A percentile compares a stretch with the other conserved stretches of the same genome.
Conservation (phyloP, 208 protist genomes). For the Crithidia brevicula region DNA sequence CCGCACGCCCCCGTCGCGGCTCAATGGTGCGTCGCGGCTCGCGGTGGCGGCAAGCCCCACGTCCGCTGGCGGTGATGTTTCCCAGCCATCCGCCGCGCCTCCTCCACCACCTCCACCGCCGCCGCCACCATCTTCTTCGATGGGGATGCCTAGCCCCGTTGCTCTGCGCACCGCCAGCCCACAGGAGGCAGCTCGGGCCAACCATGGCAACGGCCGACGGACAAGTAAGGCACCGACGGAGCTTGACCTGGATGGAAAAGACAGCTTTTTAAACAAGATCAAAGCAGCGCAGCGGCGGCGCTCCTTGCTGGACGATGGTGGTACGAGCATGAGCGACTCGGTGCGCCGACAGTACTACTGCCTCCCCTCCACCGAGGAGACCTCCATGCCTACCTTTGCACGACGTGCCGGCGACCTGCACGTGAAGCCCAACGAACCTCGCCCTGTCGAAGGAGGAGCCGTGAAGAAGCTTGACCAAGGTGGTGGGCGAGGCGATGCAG, state of each 20-base stretch:
- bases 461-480: too few relatives aligned
- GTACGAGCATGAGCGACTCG: not conserved
- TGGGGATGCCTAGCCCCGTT: not conserved
- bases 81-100: not conserved
- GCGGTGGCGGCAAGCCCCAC: not conserved
- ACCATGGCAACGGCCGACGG: not conserved
- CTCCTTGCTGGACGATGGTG: slow-evolving; percentile 7
- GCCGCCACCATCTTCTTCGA: not conserved
- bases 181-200: not conserved
- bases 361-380: not conserved
- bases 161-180: not conserved
- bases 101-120: not conserved
- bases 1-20: not conserved
- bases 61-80: not conserved
- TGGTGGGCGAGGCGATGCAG: too few relatives aligned
- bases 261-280: not conserved
- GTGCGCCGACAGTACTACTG: slow-evolving; percentile 13
- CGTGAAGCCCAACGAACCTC: not conserved
- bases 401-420: slow-evolving; percentile 3
- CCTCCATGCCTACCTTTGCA: slow-evolving; percentile 1
- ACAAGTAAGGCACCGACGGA: too few relatives aligned
- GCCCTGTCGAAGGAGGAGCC: not conserved
- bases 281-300: not conserved
- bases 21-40: not conserved
- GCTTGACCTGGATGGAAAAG: not conserved